Evolutionary conservation across 73 alveolate species (phyloP).

Genomic region (Durusdinium trenchii): DNA sequence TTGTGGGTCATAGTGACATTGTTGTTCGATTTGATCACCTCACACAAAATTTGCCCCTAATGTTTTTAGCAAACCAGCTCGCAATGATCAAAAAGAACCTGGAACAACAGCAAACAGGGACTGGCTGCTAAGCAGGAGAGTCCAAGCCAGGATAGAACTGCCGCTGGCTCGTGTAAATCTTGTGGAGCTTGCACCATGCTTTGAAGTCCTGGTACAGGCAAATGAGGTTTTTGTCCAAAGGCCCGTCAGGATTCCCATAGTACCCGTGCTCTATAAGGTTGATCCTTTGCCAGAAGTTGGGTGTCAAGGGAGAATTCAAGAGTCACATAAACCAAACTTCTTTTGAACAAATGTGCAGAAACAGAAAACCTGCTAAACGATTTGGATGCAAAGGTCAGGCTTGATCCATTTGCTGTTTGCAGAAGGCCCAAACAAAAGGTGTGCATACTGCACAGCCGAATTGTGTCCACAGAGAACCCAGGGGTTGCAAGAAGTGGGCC

Average conservation of each 20-base stretch:
- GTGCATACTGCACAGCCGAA: constrained; percentile 8
- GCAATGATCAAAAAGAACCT: no score
- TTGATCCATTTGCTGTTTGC: neutral
- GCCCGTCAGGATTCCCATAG: neutral
- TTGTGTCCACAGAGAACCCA: neutral
- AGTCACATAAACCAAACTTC: neutral
- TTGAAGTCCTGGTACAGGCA: neutral
- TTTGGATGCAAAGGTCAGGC: neutral
- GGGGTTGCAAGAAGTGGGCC: neutral
- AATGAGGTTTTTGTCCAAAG: neutral
- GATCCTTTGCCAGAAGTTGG: no score
- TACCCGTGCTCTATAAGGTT: neutral
- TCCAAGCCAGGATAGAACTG: no score
- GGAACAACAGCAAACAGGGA: no score
- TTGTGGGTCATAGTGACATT: no score
- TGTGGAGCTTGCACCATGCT: neutral
- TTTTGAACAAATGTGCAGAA: neutral
- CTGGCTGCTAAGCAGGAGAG: no score
- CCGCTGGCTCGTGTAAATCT: no score
- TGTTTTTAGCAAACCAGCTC: no score
- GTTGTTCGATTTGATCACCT: no score
- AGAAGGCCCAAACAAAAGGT: neutral
- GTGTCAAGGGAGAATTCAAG: neutral
- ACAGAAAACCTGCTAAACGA: neutral
- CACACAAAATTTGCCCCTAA: no score